phyloP scores from a whole-genome alignment of 2,329 filamentous ascomycete species.

The Penicillium sp. region DNA sequence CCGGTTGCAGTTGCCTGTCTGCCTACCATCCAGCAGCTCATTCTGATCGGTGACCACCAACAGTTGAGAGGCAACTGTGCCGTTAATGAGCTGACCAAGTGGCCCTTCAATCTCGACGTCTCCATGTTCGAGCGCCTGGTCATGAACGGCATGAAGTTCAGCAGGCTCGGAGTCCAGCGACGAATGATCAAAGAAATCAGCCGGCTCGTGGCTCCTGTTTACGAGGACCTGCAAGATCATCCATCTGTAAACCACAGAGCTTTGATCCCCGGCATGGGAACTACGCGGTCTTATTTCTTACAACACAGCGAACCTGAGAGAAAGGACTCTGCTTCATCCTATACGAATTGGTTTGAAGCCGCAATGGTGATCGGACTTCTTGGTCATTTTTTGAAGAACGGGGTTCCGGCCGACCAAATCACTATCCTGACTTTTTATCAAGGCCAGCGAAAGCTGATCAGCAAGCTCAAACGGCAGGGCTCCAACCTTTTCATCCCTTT shows the following conservation, averaged over 20 bases:
- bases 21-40: slow-evolving; percentile 63
- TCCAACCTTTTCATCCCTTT: slow-evolving; percentile 38
- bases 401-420: slow-evolving; percentile 61
- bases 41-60: slow-evolving; percentile 77
- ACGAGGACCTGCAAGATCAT: slow-evolving; percentile 59
- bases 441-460: slow-evolving; percentile 71
- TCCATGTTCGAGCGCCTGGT: slow-evolving; percentile 81
- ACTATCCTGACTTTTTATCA: slow-evolving; percentile 88
- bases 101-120: slow-evolving; percentile 67
- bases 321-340: slow-evolving; percentile 64
- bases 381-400: slow-evolving; percentile 70
- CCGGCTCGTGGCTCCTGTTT: slow-evolving; percentile 62
- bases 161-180: slow-evolving; percentile 68
- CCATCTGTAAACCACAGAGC: slow-evolving; percentile 55
- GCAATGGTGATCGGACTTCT: slow-evolving; percentile 74
- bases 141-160: slow-evolving; percentile 63
- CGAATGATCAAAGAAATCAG: slow-evolving; percentile 71
- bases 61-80: slow-evolving; percentile 72
- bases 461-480: slow-evolving; percentile 37
- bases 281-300: slow-evolving; percentile 62
- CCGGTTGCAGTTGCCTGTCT: slow-evolving; percentile 62
- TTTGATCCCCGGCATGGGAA: slow-evolving; percentile 64
- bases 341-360: slow-evolving; percentile 70
- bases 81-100: slow-evolving; percentile 57
- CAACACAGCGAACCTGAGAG: slow-evolving; percentile 66